Evolutionary conservation across 768 basidiomycete species (phyloP).

Genomic region (Tricholoma terreum): DNA sequence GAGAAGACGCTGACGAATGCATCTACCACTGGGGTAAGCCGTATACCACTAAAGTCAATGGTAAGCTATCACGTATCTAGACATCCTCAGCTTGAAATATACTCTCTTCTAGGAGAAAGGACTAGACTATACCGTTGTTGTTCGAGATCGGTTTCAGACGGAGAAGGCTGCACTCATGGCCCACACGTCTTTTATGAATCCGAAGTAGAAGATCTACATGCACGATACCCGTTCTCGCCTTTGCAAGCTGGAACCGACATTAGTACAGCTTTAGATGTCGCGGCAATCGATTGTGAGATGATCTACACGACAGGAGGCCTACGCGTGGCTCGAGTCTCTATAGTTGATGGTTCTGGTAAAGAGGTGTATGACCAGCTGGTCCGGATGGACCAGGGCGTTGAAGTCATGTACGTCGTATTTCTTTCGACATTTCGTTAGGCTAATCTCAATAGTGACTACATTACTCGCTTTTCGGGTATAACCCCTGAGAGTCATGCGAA

Average conservation of each 20-base stretch:
- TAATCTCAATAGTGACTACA: conserved; percentile 64
- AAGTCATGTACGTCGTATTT: conserved; percentile 73
- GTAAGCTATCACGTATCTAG: conserved; percentile 35
- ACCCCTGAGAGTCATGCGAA: conserved; percentile 52
- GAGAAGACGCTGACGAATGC: conserved; percentile 61
- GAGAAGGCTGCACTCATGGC: conserved; percentile 71
- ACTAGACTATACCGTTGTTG: conserved; percentile 78
- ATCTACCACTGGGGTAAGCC: conserved; percentile 81
- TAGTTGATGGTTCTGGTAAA: conserved; percentile 73
- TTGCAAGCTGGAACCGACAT: conserved; percentile 25
- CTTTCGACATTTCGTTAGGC: background rate
- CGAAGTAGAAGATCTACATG: conserved; percentile 60
- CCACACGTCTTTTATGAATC: conserved; percentile 91
- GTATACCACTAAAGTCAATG: conserved; percentile 59
- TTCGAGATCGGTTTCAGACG: conserved; percentile 51
- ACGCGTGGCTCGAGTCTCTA: conserved; percentile 86
- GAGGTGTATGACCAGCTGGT: conserved; percentile 82
- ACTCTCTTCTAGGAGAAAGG: conserved; percentile 52
- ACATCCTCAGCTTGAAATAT: background rate
- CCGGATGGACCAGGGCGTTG: conserved; percentile 75
- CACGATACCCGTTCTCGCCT: conserved; percentile 69
- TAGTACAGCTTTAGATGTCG: conserved; percentile 60
- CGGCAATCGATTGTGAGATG: conserved; percentile 96
- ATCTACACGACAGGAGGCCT: conserved; percentile 92
- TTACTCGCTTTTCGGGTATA: conserved; percentile 88